Conservation (phyloP, 306 rosid species). For the Lotus japonicus region DNA sequence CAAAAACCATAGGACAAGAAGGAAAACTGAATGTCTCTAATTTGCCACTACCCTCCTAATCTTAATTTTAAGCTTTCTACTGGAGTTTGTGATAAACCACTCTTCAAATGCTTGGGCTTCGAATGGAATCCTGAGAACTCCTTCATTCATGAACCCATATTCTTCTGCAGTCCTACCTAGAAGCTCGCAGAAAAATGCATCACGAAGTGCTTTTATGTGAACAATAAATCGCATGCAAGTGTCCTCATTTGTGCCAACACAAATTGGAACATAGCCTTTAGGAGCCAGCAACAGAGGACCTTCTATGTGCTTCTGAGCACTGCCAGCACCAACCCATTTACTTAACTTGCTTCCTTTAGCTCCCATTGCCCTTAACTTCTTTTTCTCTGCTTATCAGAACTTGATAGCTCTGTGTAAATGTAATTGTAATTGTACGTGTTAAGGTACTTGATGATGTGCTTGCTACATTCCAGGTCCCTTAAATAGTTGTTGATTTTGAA, state of each 20-base stretch:
- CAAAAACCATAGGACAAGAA: too few species aligned
- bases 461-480: neutral
- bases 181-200: conserved; percentile 37
- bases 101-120: conserved; percentile 50
- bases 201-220: conserved; percentile 21
- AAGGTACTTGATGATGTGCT: conserved; percentile 8
- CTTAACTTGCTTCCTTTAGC: conserved; percentile 25
- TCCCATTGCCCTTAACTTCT: conserved; percentile 23
- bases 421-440: too few species aligned
- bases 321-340: neutral
- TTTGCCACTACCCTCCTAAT: neutral
- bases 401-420: too few species aligned
- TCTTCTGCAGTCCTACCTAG: conserved; percentile 35
- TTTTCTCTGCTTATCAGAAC: too few species aligned
- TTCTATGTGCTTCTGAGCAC: conserved; percentile 6
- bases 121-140: conserved; percentile 43
- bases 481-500: conserved; percentile 6
- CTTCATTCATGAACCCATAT: conserved; percentile 41
- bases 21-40: too few species aligned
- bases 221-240: conserved; percentile 29
- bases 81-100: conserved; percentile 31
- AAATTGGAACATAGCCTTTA: conserved; percentile 49
- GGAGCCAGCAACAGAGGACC: neutral
- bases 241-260: conserved; percentile 41
- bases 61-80: conserved; percentile 3